Evolutionary conservation across 1,284 basidiomycete species (phyloP), one percentile per base, ranked within the genome.

Genomic region (Sutorius eximius): DNA sequence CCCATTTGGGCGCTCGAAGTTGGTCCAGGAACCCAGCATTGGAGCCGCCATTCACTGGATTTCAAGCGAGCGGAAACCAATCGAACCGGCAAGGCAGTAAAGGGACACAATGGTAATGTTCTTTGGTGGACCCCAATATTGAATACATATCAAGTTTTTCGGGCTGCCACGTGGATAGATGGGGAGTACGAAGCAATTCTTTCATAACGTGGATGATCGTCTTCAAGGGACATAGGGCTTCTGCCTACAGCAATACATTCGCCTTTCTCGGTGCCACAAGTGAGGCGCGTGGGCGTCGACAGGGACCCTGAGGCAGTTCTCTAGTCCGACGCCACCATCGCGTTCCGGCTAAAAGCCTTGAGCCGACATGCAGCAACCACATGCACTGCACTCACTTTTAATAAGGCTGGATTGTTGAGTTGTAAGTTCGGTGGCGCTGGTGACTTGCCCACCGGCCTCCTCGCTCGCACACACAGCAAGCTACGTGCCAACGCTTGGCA

Each of bases 1-100:
- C 77, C 85, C 86, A 90, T 62, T 74, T 70, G 37, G 90, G 70
- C 0, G 83, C 84, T 59, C 82, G 71, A 2, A 79, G 70, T 60
- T 89, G 83, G 67, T 88, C 87, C 33, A 73, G 71, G 61, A 87
- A 80, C 0, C 85, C 85, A 10, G 76, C 81, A 59, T 88, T 86
- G 51, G 81, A 66, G 61, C 83, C 82, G 0, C 78, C 82, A 29
- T 74, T 64, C 0, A 62, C 59, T 4, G 73, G 45, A 51, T 77
- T 67, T 0, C 24, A 27, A 27, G 59, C 56, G 52, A 85, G 74
- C n/a, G 72, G 69, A 83, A 85, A 27, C 83, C 83, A 50, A 85
- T 75, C 3, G 80, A 70, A 47, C 74, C 74, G 34, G 85, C 74
- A 5, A 80, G 77, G 60, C 83, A 84, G 57, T 80, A 78, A 15